These are phyloP conservation scores for Scedosporium boydii DNA, from an alignment of 2,329 filamentous ascomycete species.

Conservation along the genomic window DNA sequence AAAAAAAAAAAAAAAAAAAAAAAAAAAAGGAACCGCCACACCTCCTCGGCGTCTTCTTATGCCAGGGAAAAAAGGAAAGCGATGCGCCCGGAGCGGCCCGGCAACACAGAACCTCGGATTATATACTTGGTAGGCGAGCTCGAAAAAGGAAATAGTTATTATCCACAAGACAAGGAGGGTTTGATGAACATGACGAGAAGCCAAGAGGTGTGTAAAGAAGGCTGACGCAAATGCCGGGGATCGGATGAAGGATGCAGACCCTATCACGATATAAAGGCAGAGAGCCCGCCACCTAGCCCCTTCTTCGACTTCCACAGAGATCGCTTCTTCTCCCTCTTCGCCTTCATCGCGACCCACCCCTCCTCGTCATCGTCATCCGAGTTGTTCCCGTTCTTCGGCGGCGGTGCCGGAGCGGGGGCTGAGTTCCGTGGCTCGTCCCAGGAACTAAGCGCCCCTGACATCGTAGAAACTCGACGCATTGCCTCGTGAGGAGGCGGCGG, in stretches of 20 bases:
- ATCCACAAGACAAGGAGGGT: not conserved
- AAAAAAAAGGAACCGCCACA: no score
- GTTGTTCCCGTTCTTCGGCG: conserved; percentile 28
- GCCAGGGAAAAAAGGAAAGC: no score
- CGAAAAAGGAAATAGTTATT: no score
- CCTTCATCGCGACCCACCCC: conserved; percentile 62
- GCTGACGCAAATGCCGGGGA: not conserved
- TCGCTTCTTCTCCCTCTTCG: conserved; percentile 59
- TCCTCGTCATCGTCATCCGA: conserved; percentile 57
- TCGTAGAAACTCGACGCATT: conserved; percentile 20
- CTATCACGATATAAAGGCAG: conserved; percentile 30
- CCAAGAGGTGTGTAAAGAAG: not conserved
- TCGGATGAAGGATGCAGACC: not conserved
- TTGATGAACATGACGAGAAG: not conserved
- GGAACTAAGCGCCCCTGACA: conserved; percentile 28
- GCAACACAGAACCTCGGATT: no score
- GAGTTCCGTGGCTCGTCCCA: conserved; percentile 16
- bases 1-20: no score
- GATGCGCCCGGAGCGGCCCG: no score
- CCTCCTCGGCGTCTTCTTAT: no score
- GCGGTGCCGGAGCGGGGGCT: conserved; percentile 22
- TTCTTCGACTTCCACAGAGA: conserved; percentile 58
- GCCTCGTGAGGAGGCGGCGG: conserved; percentile 17
- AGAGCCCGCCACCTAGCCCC: conserved; percentile 35
- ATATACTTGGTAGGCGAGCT: no score